phyloP scores from a whole-genome alignment of 2,329 filamentous ascomycete species.

The Apiospora malaysiana region DNA sequence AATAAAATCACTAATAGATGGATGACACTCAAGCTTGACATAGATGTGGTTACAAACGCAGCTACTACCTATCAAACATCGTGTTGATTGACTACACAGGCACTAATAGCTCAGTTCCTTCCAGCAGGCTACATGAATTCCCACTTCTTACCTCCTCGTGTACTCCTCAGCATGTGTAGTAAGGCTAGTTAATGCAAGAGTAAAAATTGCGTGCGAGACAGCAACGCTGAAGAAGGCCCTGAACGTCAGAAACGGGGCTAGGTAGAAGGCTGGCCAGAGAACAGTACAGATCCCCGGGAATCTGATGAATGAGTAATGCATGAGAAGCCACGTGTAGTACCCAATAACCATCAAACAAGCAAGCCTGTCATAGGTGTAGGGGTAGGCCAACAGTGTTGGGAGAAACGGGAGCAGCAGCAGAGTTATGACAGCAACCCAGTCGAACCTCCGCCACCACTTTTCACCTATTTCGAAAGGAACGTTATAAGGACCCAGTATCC shows the following conservation, averaged over 20 bases:
- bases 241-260: not conserved
- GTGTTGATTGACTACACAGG: too few relatives aligned
- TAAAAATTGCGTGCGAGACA: not conserved
- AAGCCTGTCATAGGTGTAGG: not conserved
- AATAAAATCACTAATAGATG: too few relatives aligned
- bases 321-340: not conserved
- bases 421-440: not conserved
- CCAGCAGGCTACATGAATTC: too few relatives aligned
- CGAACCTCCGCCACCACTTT: not conserved
- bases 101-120: too few relatives aligned
- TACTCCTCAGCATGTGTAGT: not conserved
- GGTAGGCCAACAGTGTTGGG: not conserved
- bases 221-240: not conserved
- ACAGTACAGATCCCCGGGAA: not conserved
- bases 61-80: too few relatives aligned
- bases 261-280: not conserved
- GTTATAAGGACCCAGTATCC: not conserved
- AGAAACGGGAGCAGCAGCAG: not conserved
- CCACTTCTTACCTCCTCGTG: not conserved
- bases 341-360: not conserved
- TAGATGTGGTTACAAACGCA: too few relatives aligned
- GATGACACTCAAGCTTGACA: too few relatives aligned
- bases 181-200: not conserved
- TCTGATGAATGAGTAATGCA: not conserved
- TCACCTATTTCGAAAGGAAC: not conserved